Percentiles rank a stretch among this genome's conserved stretches.
Conservation (phyloP, 2,329 filamentous ascomycete species). For the Colletotrichum musae region DNA sequence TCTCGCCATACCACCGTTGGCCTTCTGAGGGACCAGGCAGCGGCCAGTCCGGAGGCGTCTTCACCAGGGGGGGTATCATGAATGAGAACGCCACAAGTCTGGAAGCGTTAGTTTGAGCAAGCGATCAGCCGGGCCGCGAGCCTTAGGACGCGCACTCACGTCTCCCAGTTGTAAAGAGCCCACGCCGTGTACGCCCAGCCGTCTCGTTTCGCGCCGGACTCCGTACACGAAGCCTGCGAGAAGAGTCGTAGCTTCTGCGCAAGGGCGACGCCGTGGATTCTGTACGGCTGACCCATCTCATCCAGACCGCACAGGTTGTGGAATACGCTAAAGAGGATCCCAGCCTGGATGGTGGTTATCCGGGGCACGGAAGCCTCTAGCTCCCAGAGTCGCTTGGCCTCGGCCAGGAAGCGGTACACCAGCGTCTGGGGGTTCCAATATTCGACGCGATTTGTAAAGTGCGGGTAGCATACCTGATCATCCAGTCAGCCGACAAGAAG, state of each 20-base stretch:
- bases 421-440: slow-evolving; percentile 55
- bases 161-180: not conserved
- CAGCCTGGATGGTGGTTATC: slow-evolving; percentile 55
- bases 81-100: slow-evolving; percentile 48
- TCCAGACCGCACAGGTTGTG: slow-evolving; percentile 54
- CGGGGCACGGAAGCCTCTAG: slow-evolving; percentile 46
- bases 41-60: slow-evolving; percentile 47
- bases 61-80: slow-evolving; percentile 46
- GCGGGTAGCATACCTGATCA: slow-evolving; percentile 49
- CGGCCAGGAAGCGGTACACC: slow-evolving; percentile 53
- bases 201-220: slow-evolving; percentile 40
- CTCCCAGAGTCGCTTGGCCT: slow-evolving; percentile 57
- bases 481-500: not conserved
- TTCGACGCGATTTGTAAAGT: slow-evolving; percentile 48
- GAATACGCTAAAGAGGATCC: slow-evolving; percentile 49
- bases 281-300: slow-evolving; percentile 53
- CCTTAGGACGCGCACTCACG: too few relatives aligned
- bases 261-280: slow-evolving; percentile 50
- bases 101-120: too few relatives aligned
- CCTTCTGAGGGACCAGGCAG: slow-evolving; percentile 48
- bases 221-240: slow-evolving; percentile 14
- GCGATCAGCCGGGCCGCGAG: too few relatives aligned
- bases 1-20: slow-evolving; percentile 52
- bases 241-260: slow-evolving; percentile 52
- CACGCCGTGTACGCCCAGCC: slow-evolving; percentile 47